These are phyloP conservation scores for Kingdonia uniflora DNA, from an alignment of 164 flowering plant species.

Conservation along the genomic window DNA sequence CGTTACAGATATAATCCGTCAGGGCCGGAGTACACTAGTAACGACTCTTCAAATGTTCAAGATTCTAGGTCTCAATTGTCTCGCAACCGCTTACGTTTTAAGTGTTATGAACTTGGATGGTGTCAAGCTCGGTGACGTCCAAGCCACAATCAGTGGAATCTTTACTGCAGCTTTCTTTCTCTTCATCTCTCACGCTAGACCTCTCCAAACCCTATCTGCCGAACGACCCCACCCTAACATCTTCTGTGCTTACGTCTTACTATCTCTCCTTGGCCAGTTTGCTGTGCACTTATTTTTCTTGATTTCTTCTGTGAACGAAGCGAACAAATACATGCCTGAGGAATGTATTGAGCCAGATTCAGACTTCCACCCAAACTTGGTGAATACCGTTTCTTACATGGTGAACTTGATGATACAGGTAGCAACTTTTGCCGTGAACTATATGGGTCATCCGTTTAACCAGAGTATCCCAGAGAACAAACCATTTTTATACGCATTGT, in stretches of 20 bases:
- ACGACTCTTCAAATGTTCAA: slow-evolving; percentile 99
- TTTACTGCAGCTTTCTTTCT: slow-evolving; percentile 97
- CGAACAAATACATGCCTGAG: slow-evolving; percentile 87
- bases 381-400: slow-evolving; percentile 98
- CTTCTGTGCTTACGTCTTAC: slow-evolving; percentile 74
- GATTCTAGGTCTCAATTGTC: slow-evolving; percentile 95
- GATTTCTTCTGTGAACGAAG: slow-evolving; percentile 81
- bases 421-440: slow-evolving; percentile 95
- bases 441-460: slow-evolving; percentile 98
- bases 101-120: slow-evolving; percentile 96
- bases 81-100: slow-evolving; percentile 91
- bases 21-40: slow-evolving; percentile 93
- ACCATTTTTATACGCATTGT: slow-evolving; percentile 69
- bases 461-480: slow-evolving; percentile 83
- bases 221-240: slow-evolving; percentile 83
- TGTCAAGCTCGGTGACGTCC: slow-evolving; percentile 91
- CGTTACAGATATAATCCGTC: slow-evolving; percentile 86
- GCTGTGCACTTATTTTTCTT: slow-evolving; percentile 63
- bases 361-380: slow-evolving; percentile 84
- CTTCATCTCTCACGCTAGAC: slow-evolving; percentile 91
- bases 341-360: slow-evolving; percentile 97
- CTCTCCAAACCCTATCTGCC: slow-evolving; percentile 75
- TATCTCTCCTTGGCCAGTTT: slow-evolving; percentile 89
- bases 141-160: slow-evolving; percentile 91
- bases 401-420: slow-evolving; percentile 95